Evolutionary conservation across 2,329 filamentous ascomycete species (phyloP).

Genomic region (Periconia macrospinosa): DNA sequence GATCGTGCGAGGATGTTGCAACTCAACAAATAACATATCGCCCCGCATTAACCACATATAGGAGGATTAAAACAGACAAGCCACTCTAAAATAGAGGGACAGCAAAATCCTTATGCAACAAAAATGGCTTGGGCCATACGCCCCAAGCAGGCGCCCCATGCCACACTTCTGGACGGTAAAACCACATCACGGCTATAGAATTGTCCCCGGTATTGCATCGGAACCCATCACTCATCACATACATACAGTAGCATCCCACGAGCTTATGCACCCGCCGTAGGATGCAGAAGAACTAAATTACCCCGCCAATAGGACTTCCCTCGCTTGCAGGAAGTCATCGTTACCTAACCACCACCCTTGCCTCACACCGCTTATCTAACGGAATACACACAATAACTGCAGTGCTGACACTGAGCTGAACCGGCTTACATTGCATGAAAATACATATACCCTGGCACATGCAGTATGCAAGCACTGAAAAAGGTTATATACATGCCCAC

Average conservation of each 20-base stretch:
- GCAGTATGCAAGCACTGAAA: not conserved
- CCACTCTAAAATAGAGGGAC: not conserved
- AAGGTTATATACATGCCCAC: too few relatives aligned
- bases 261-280: not conserved
- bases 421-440: conserved; percentile 10
- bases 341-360: conserved; percentile 10
- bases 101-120: not conserved
- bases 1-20: too few relatives aligned
- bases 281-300: not conserved
- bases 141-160: not conserved
- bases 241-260: too few relatives aligned
- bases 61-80: not conserved
- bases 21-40: too few relatives aligned
- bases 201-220: too few relatives aligned
- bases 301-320: conserved; percentile 2
- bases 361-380: conserved; percentile 19
- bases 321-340: not conserved
- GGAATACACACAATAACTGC: conserved; percentile 12
- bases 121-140: not conserved
- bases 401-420: conserved; percentile 22
- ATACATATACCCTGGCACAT: not conserved
- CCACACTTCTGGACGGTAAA: not conserved
- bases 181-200: too few relatives aligned
- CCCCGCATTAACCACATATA: not conserved
- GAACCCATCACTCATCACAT: too few relatives aligned